phyloP scores from a whole-genome alignment of 108 stramenopile genomes.

The Pseudonitzschia multistriata region DNA sequence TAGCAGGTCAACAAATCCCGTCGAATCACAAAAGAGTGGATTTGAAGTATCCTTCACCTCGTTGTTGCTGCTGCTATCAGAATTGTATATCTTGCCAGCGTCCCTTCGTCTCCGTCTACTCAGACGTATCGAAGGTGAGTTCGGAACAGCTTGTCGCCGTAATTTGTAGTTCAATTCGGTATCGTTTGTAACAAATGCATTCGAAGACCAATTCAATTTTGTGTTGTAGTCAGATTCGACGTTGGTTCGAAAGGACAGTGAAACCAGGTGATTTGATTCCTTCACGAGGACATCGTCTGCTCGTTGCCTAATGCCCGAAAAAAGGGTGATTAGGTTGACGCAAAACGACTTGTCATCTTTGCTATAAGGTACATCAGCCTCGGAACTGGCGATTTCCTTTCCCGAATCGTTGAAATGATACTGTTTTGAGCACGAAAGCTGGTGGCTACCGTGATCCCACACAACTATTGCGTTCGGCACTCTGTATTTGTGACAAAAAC shows the following conservation, averaged over 20 bases:
- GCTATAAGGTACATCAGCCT: neutral
- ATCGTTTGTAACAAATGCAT: constrained; percentile 28
- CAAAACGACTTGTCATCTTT: neutral
- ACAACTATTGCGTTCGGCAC: constrained; percentile 15
- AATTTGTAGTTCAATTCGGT: constrained; percentile 14
- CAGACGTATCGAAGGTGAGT: neutral
- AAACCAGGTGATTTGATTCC: constrained; percentile 18
- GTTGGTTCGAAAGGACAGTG: neutral
- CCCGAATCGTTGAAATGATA: neutral
- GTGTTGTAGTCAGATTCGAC: neutral
- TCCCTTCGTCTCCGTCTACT: neutral
- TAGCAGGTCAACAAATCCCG: constrained; percentile 12
- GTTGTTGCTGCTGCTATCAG: neutral
- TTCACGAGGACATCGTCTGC: constrained; percentile 28
- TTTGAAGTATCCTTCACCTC: neutral
- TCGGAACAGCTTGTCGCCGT: neutral
- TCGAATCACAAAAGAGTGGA: constrained; percentile 23
- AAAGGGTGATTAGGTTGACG: constrained; percentile 10
- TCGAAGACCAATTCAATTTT: constrained; percentile 6
- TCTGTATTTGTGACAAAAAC: constrained; percentile 19
- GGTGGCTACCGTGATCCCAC: constrained; percentile 27
- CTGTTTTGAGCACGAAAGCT: constrained; percentile 2
- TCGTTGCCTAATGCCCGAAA: constrained; percentile 24
- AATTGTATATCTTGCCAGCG: neutral
- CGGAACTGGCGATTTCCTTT: neutral